Percentiles rank a stretch among this genome's conserved stretches.
Conservation (phyloP, 768 basidiomycete genomes). For the Holtermannia corniformis region DNA sequence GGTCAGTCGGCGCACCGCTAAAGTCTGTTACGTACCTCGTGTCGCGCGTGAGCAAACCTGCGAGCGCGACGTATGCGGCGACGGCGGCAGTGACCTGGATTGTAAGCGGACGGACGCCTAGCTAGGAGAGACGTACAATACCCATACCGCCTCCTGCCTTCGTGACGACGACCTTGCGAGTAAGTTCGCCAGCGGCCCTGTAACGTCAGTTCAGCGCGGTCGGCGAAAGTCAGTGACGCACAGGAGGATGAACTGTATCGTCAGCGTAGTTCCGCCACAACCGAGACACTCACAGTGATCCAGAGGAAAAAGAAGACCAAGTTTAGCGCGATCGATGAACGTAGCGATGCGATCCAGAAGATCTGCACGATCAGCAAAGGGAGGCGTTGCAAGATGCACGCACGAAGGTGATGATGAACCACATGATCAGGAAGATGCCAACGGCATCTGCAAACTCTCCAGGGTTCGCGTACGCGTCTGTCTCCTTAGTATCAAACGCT, state of each 20-base stretch:
- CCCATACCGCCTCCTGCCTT: constrained; percentile 43
- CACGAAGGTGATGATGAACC: constrained; percentile 23
- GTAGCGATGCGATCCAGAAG: constrained; percentile 47
- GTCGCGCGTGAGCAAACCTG: constrained; percentile 42
- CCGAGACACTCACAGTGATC: too few species aligned
- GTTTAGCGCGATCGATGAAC: constrained; percentile 49
- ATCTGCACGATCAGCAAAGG: constrained; percentile 7
- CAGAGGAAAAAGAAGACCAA: constrained; percentile 51
- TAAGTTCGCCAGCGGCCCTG: constrained; percentile 43
- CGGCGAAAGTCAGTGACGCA: constrained; percentile 7
- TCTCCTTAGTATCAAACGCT: background rate
- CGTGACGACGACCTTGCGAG: constrained; percentile 17
- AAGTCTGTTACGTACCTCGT: constrained; percentile 38
- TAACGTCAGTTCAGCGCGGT: background rate
- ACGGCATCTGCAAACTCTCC: constrained; percentile 23
- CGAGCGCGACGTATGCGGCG: constrained; percentile 41
- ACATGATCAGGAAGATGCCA: constrained; percentile 28
- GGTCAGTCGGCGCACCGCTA: too few species aligned
- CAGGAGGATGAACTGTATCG: constrained; percentile 42
- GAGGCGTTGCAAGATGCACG: constrained; percentile 1
- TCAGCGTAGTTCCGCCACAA: too few species aligned
- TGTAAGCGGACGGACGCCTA: background rate
- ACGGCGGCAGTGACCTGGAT: constrained; percentile 34
- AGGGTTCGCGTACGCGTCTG: background rate
- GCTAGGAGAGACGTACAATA: constrained; percentile 23